phyloP scores from a whole-genome alignment of 352 stramenopile species.

The Phytophthora cactorum region DNA sequence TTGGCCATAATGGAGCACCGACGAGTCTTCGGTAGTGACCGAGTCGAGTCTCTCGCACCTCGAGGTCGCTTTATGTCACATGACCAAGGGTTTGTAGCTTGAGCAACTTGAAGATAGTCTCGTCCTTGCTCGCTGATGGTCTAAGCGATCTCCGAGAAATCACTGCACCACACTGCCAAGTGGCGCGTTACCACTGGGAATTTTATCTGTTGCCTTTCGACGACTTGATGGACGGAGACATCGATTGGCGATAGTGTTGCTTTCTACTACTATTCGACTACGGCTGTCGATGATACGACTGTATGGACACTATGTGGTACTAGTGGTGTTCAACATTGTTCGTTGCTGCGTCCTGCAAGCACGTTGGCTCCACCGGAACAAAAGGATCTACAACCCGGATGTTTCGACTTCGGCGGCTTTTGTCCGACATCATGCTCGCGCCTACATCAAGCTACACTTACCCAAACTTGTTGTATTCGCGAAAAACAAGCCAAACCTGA shows the following conservation, averaged over 20 bases:
- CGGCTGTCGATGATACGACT: neutral
- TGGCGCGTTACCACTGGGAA: constrained; percentile 7
- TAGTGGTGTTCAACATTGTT: constrained; percentile 2
- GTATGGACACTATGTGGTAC: neutral
- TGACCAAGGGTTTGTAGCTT: no score
- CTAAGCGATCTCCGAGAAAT: no score
- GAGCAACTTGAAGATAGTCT: no score
- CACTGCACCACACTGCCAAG: neutral
- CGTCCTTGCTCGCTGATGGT: no score
- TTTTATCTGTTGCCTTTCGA: constrained; percentile 6
- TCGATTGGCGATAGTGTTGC: constrained; percentile 1
- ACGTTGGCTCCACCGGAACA: constrained; percentile 14
- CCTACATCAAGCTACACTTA: neutral
- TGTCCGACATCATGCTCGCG: neutral
- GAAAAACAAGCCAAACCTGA: no score
- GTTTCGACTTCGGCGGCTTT: neutral
- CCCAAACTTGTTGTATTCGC: neutral
- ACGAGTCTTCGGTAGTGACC: no score
- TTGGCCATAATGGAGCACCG: no score
- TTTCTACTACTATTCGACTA: constrained; percentile 1
- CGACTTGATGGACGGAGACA: neutral
- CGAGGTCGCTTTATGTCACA: no score
- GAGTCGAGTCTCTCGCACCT: no score
- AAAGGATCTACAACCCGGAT: constrained; percentile 9
- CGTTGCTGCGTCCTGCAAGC: constrained; percentile 2